phyloP scores from a whole-genome alignment of 306 rosid species.

The Vigna reflexopilosa region DNA sequence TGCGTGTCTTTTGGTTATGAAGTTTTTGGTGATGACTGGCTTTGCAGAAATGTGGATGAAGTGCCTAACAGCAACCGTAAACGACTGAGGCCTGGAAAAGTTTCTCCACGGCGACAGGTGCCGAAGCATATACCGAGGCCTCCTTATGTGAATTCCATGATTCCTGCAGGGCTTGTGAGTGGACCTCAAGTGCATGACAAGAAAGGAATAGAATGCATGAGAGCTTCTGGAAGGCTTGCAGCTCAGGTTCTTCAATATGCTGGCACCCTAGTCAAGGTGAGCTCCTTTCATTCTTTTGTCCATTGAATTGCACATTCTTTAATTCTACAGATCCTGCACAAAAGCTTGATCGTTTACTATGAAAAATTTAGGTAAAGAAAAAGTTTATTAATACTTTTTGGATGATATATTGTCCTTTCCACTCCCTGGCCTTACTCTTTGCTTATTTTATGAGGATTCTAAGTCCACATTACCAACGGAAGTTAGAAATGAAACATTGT shows the following conservation, averaged over 20 bases:
- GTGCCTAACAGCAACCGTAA: slow-evolving; percentile 62
- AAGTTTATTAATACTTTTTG: neutral
- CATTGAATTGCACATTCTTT: neutral
- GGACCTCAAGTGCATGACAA: slow-evolving; percentile 88
- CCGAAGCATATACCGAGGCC: slow-evolving; percentile 74
- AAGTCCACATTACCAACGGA: neutral
- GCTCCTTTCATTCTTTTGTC: slow-evolving; percentile 35
- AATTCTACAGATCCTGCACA: neutral
- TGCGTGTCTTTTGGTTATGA: neutral
- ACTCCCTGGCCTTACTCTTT: neutral
- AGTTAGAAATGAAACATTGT: neutral
- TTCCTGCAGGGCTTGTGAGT: slow-evolving; percentile 72
- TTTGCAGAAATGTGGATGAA: slow-evolving; percentile 69
- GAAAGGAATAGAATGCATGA: slow-evolving; percentile 84
- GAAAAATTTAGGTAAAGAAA: slow-evolving; percentile 13
- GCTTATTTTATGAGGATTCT: neutral
- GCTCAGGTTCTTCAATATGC: slow-evolving; percentile 95
- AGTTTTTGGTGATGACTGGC: slow-evolving; percentile 33
- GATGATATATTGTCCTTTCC: slow-evolving; percentile 10
- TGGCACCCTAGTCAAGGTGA: slow-evolving; percentile 91
- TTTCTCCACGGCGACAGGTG: slow-evolving; percentile 79
- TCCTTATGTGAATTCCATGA: slow-evolving; percentile 73
- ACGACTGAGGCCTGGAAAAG: slow-evolving; percentile 76
- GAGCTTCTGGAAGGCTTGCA: slow-evolving; percentile 96
- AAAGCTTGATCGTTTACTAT: slow-evolving; percentile 3